Evolutionary conservation across 2,329 filamentous ascomycete species (phyloP), one percentile per base, ranked within the genome.

Genomic region (Exophiala bonariae): DNA sequence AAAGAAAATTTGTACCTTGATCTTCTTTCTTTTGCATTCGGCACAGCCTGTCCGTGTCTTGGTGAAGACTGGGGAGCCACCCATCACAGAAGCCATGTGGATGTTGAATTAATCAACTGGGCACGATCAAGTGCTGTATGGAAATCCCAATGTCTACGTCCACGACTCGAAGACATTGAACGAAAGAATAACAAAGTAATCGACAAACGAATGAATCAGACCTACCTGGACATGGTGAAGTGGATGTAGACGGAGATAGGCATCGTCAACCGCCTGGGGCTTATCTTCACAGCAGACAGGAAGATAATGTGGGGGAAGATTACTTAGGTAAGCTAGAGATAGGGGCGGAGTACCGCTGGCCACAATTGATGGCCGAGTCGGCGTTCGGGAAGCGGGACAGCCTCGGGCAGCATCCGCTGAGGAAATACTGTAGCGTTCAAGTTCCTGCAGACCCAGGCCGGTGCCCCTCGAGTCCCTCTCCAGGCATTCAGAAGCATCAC

Each of bases 21-120:
- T 53, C 48, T 64, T 64, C 35, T 62, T 64, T 31, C 61, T 54
- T 9, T 58, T 54, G 36, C 61, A 64, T 42, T 64, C 61, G 4
- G 56, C 59, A 32, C 62, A 64, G 36, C 62, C 62, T 51, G 62
- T 61, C 22, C 57, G 54, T 71, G 38, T 41, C 38, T 41, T 41
- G 38, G 20, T 9, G 44, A 31, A 7, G 18, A 41, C 13, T 41
- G 34, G 28, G 33, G 14, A 6, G 34, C 37, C 9, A 20, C 28
- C 28, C 28, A 31, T 31, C 28, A 31, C 28, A 8, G 28, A 31
- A 31, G 28, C 9, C 28, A 31, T 31, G 28, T 31, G 28, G 28
- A 31, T 31, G 28, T 31, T 31, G 28, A 31, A 31, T 31, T 31
- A 31, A 31, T 31, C 28, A 31, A 31, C 8, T 31, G 28, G 28